A percentile compares a stretch with the other conserved stretches of the same genome.
Evolutionary conservation across 1,284 basidiomycete species (phyloP).

Genomic region (Austroboletus niveus): DNA sequence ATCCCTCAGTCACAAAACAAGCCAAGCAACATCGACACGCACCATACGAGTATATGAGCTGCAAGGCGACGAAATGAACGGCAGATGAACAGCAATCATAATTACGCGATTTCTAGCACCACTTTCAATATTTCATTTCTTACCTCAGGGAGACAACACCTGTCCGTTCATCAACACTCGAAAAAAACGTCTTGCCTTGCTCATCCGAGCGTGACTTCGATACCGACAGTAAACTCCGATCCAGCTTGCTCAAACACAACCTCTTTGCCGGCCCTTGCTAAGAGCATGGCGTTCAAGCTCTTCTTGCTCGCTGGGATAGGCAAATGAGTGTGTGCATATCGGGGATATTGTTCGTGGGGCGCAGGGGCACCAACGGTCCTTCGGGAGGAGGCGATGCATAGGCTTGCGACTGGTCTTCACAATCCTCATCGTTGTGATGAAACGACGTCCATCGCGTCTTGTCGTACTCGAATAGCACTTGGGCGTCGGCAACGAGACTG

Average conservation of each 20-base stretch:
- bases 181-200: too few species aligned
- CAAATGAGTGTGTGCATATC: constrained; percentile 26
- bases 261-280: constrained; percentile 17
- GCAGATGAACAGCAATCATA: too few species aligned
- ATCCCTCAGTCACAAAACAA: too few species aligned
- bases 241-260: constrained; percentile 4
- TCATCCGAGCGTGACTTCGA: too few species aligned
- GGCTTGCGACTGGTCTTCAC: constrained; percentile 28
- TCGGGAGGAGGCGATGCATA: constrained; percentile 31
- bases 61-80: too few species aligned
- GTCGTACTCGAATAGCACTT: constrained; percentile 1
- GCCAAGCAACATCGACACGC: too few species aligned
- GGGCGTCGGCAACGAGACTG: constrained; percentile 21
- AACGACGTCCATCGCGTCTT: constrained; percentile 15
- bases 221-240: too few species aligned
- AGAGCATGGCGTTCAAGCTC: constrained; percentile 8
- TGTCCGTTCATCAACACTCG: too few species aligned
- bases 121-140: too few species aligned
- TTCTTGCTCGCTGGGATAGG: constrained; percentile 16
- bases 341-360: constrained; percentile 24
- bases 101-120: too few species aligned
- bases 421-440: constrained; percentile 13
- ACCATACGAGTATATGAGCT: too few species aligned
- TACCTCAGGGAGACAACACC: too few species aligned
- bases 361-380: constrained; percentile 21